These are phyloP conservation scores for Mycena sanguinolenta DNA, from an alignment of 768 basidiomycete genomes.

Conservation along the genomic window DNA sequence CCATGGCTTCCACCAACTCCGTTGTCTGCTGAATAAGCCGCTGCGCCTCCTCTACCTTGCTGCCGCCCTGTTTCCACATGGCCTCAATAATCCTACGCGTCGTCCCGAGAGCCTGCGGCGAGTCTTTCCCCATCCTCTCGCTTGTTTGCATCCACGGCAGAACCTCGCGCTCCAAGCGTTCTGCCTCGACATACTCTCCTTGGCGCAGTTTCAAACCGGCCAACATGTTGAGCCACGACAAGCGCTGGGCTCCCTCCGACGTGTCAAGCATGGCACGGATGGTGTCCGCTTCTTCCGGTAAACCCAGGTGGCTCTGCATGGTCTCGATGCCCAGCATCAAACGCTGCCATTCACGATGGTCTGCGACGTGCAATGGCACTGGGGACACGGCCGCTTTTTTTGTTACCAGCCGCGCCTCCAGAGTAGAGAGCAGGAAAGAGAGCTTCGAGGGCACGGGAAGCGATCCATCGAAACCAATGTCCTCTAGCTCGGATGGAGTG, in stretches of 20 bases:
- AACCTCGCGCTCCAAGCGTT: background rate
- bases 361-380: background rate
- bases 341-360: background rate
- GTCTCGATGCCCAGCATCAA: background rate
- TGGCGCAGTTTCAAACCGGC: background rate
- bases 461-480: background rate
- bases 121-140: background rate
- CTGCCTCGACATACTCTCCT: background rate
- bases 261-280: background rate
- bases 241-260: background rate
- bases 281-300: background rate
- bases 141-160: background rate
- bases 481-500: background rate
- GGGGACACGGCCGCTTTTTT: background rate
- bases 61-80: background rate
- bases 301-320: background rate
- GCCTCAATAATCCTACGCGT: background rate
- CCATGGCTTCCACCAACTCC: background rate
- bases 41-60: background rate
- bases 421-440: background rate
- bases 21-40: background rate
- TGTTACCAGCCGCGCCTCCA: background rate
- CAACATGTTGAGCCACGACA: background rate
- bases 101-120: background rate
- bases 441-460: background rate